These are phyloP conservation scores for Pichia gijzeniarum DNA, from an alignment of 805 yeast genomes.

Conservation along the genomic window DNA sequence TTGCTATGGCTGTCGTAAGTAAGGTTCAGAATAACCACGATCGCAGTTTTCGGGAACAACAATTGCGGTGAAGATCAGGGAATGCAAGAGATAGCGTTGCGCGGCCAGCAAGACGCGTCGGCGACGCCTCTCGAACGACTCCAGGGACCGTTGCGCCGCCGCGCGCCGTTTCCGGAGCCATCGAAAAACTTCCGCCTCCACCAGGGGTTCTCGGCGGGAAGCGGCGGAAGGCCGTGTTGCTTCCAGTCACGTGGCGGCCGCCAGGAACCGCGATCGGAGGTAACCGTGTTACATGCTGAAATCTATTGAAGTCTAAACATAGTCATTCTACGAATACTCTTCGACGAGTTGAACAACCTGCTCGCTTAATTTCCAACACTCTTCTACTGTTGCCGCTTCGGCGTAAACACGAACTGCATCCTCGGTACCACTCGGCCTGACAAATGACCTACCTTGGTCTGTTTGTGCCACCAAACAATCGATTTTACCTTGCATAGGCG, in stretches of 20 bases:
- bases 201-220: too few relatives aligned
- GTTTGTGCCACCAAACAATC: conserved; percentile 51
- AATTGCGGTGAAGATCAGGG: too few relatives aligned
- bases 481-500: conserved; percentile 64
- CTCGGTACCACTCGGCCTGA: conserved; percentile 96
- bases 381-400: conserved; percentile 58
- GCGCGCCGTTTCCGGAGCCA: too few relatives aligned
- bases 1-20: too few relatives aligned
- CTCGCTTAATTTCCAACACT: conserved; percentile 41
- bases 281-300: not conserved
- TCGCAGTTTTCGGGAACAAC: not conserved
- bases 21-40: not conserved
- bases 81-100: too few relatives aligned
- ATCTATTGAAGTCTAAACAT: not conserved
- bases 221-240: too few relatives aligned
- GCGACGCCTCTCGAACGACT: too few relatives aligned
- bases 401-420: conserved; percentile 95
- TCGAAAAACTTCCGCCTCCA: too few relatives aligned
- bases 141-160: too few relatives aligned
- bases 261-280: too few relatives aligned
- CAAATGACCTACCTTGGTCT: conserved; percentile 72
- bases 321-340: not conserved
- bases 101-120: too few relatives aligned
- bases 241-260: too few relatives aligned
- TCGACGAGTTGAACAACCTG: conserved; percentile 25